phyloP scores from a whole-genome alignment of 352 stramenopile genomes.

The Pythium scleroteichum region DNA sequence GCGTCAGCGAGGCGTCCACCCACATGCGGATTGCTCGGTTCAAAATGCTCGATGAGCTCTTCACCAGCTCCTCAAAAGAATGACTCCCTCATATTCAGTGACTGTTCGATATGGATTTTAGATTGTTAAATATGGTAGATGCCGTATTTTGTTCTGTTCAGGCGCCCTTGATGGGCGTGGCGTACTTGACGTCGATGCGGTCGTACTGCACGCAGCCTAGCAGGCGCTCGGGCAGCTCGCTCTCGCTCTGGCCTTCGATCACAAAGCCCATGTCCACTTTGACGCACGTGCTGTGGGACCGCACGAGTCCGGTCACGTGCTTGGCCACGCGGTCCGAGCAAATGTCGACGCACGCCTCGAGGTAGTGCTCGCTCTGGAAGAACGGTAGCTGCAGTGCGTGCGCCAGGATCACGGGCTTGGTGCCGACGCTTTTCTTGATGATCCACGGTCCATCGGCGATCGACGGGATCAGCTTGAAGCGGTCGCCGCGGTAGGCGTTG shows the following conservation, averaged over 20 bases:
- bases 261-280: conserved; percentile 84
- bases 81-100: conserved; percentile 16
- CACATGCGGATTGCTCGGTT: conserved; percentile 15
- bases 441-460: conserved; percentile 82
- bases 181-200: conserved; percentile 63
- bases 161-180: conserved; percentile 42
- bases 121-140: conserved; percentile 11
- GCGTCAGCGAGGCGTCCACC: too few relatives aligned
- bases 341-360: conserved; percentile 81
- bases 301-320: conserved; percentile 76
- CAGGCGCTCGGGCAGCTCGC: conserved; percentile 79
- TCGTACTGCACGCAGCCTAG: conserved; percentile 80
- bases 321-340: conserved; percentile 73
- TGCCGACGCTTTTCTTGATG: conserved; percentile 77
- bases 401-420: conserved; percentile 76
- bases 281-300: conserved; percentile 61
- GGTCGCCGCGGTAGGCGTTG: conserved; percentile 65
- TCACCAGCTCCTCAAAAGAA: background rate
- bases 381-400: conserved; percentile 65
- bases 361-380: conserved; percentile 58
- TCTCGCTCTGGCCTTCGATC: conserved; percentile 64
- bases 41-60: background rate
- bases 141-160: conserved; percentile 9
- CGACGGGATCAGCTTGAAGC: conserved; percentile 80
- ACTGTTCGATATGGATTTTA: conserved; percentile 13